Evolutionary conservation across 208 protist genomes (phyloP), one percentile per base, ranked within the genome.

Genomic region (Crithidia brevicula): DNA sequence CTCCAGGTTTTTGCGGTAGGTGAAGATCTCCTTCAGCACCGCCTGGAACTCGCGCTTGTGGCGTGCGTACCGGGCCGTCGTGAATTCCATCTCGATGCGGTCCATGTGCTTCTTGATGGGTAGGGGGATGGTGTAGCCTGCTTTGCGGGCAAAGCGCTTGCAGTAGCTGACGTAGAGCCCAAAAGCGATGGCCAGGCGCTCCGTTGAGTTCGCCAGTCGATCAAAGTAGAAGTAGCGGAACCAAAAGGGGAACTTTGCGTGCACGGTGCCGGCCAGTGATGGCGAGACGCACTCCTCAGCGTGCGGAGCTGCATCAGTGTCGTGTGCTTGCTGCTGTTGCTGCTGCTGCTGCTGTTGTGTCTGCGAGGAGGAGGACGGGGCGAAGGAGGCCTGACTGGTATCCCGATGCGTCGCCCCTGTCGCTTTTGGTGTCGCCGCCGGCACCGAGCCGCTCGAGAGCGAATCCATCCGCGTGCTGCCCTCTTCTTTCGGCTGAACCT

Each of bases 141-240:
- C 15, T 5, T 42, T 57, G 52, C 52, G 52, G 52, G 31, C 52
- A n/a, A 57, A n/a, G 1, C 52, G 52, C 31, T 42, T 57, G 52
- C 52, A 57, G 52, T 43, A 42, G 31, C 52, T 57, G 31, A 57
- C 18, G 52, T 57, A 57, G 13, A 57, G 52, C 5, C 28, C 27
- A 42, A 57, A 57, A 31, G 28, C 52, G n/a, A 57, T 57, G 11
- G 33, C 33, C 52, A 57, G 33, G 6, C 52, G 52, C 52, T 57
- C 52, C 18, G 52, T 57, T 8, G 52, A 57, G 31, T 25, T 57
- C 31, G 28, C 31, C 2, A 57, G 31, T 5, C 52, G 52, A n/a
- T 57, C 52, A 31, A 57, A 57, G 52, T 57, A 57, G 52, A 36
- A 57, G 52, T 57, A 57, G 52, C 52, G 52, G 33, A 57, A 57